Evolutionary conservation across 2,329 filamentous ascomycete species (phyloP).

Genomic region (Apiospora malaysiana): DNA sequence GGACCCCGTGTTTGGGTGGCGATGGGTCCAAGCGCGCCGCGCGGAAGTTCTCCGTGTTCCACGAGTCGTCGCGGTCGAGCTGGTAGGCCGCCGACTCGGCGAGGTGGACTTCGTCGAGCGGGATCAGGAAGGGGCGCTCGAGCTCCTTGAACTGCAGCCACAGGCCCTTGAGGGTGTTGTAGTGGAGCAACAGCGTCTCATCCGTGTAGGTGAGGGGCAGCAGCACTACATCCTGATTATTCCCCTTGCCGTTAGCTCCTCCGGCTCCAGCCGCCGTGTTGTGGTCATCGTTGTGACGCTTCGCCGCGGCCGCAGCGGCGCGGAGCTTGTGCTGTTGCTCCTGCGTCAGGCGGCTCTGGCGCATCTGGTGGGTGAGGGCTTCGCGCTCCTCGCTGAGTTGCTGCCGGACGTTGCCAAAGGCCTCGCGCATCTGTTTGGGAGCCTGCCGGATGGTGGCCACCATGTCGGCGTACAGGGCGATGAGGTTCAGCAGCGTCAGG

Average conservation of each 20-base stretch:
- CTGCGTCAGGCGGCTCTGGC: constrained; percentile 23
- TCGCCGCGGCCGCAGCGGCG: neutral
- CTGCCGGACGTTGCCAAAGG: constrained; percentile 27
- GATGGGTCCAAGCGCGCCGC: constrained; percentile 22
- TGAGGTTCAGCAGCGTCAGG: constrained; percentile 28
- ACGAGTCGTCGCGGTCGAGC: constrained; percentile 24
- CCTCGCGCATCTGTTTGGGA: constrained; percentile 28
- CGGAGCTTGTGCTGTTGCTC: constrained; percentile 2
- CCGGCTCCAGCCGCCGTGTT: neutral
- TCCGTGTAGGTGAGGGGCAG: constrained; percentile 27
- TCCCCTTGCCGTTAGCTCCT: neutral
- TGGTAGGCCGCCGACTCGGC: constrained; percentile 24
- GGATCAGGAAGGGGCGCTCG: constrained; percentile 29
- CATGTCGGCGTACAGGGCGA: constrained; percentile 30
- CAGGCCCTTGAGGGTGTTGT: constrained; percentile 28
- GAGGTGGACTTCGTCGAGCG: constrained; percentile 15
- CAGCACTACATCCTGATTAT: neutral
- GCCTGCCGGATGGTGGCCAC: constrained; percentile 28
- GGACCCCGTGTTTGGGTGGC: neutral
- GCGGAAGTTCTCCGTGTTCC: constrained; percentile 26
- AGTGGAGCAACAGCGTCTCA: constrained; percentile 31
- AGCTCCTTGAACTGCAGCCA: constrained; percentile 31
- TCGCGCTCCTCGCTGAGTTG: constrained; percentile 30
- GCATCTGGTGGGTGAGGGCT: constrained; percentile 29
- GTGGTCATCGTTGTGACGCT: neutral